Evolutionary conservation across 2,329 filamentous ascomycete genomes (phyloP), one percentile per base, ranked within the genome.

Genomic region (Ceratocystis cubensis): DNA sequence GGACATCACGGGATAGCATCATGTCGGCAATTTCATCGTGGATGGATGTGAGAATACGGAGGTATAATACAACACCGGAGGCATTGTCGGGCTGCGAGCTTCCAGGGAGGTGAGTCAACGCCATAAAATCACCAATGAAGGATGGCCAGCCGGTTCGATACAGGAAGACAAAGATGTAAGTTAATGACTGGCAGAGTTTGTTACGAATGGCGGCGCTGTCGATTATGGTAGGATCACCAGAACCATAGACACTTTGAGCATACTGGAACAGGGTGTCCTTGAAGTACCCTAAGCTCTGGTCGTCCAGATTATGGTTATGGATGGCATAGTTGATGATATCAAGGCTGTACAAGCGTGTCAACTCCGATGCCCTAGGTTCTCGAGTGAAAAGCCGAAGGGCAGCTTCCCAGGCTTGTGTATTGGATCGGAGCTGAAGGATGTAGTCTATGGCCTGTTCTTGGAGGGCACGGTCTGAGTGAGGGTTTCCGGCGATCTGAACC

Each of bases 11-110:
- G 61, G 88, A 85, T 65, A 97, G 82, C 70, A 97, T 82, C 71
- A 94, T 86, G 77, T 99, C 94, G 70, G 93, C 94, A 72, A 99
- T 96, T 76, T 99, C 94, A 72, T 99, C 94, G 73, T 99, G 94
- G 61, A 99, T 87, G 44, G 92, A 94, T 70, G 87, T 84, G 61
- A 97, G 82, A 70, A 96, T 85, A 64, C 93, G 88, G 66, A 99
- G 82, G 76, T 96, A 97, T 71, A 99, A 84, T 44, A 92, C 79
- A 61, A 94, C 88, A 2, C 90, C 93, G 1, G 82, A 75, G 46
- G 85, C 76, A 73, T 96, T 96, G 73, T 91, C 85, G 70, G 80
- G 82, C 56, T 77, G 76, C 63, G 80, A 78, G 70, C 83, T 84
- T 69, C 84, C 82, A 28, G 82, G 79, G 33, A 81, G 77, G 68